Evolutionary conservation across 371 early-diverging fungal genomes (phyloP).

Genomic region (Mucor saturninus): DNA sequence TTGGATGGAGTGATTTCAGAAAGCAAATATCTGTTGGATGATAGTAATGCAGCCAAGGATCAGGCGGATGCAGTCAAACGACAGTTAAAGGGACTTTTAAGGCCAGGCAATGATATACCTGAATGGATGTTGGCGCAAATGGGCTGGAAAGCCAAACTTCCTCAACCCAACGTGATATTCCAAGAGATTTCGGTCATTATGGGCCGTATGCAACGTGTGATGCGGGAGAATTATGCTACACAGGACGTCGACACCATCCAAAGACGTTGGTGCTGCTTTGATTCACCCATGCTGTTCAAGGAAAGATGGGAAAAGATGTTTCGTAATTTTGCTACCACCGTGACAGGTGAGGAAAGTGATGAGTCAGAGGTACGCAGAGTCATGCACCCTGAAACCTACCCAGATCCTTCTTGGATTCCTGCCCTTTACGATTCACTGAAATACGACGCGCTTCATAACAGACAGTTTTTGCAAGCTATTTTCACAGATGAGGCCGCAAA

Average conservation of each 20-base stretch:
- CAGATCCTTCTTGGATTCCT: constrained; percentile 90
- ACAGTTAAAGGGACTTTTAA: constrained; percentile 63
- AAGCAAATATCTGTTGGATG: constrained; percentile 92
- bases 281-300: constrained; percentile 74
- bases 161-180: constrained; percentile 69
- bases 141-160: constrained; percentile 62
- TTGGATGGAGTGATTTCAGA: constrained; percentile 67
- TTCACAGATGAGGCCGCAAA: constrained; percentile 43
- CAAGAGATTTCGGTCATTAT: constrained; percentile 75
- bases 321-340: constrained; percentile 68
- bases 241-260: constrained; percentile 66
- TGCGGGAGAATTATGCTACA: constrained; percentile 78
- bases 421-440: constrained; percentile 95
- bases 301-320: constrained; percentile 98
- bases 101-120: constrained; percentile 58
- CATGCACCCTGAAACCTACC: constrained; percentile 29
- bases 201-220: constrained; percentile 67
- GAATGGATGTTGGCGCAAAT: constrained; percentile 41
- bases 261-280: constrained; percentile 81
- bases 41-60: constrained; percentile 93
- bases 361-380: constrained; percentile 15
- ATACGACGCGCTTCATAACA: constrained; percentile 94
- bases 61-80: constrained; percentile 87
- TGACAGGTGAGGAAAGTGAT: constrained; percentile 16
- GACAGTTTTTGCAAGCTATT: constrained; percentile 78